Conservation (phyloP, 139 green algal genomes). For the Nannochloris sp. region DNA sequence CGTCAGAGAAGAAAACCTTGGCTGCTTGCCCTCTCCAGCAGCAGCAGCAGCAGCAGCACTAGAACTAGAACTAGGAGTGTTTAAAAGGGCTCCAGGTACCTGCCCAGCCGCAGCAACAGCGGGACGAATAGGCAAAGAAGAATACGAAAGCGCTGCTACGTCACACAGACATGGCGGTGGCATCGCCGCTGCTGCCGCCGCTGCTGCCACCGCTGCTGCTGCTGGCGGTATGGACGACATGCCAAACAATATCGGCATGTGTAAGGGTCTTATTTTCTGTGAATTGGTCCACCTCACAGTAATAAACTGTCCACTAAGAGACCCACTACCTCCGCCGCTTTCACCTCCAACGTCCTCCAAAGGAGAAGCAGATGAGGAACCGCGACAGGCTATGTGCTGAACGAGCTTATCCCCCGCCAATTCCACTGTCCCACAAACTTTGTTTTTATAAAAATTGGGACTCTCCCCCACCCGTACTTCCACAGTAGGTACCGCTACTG, state of each 20-base stretch:
- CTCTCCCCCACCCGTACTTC: slow-evolving; percentile 15
- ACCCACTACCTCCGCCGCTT: background rate
- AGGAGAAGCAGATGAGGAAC: too few relatives aligned
- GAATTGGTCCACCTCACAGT: too few relatives aligned
- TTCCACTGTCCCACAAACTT: background rate
- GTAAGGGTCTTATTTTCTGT: too few relatives aligned
- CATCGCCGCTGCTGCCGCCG: too few relatives aligned
- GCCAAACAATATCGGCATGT: too few relatives aligned
- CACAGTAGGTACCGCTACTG: background rate
- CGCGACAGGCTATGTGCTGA: too few relatives aligned
- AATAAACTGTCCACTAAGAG: too few relatives aligned
- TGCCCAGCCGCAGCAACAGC: background rate
- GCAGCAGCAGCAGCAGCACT: background rate
- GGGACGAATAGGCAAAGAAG: background rate
- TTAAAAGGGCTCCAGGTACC: background rate
- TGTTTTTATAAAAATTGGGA: background rate
- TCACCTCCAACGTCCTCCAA: background rate
- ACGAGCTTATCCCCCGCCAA: too few relatives aligned
- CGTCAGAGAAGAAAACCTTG: too few relatives aligned
- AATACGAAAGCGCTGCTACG: slow-evolving; percentile 1
- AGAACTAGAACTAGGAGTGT: background rate
- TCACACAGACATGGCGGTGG: slow-evolving; percentile 11
- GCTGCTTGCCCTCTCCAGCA: too few relatives aligned
- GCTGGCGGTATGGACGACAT: background rate
- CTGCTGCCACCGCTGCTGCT: background rate